Percentiles rank a stretch among this genome's conserved stretches.
phyloP scores from a whole-genome alignment of 1,284 basidiomycete species.

The Papiliotrema nemorosa region DNA sequence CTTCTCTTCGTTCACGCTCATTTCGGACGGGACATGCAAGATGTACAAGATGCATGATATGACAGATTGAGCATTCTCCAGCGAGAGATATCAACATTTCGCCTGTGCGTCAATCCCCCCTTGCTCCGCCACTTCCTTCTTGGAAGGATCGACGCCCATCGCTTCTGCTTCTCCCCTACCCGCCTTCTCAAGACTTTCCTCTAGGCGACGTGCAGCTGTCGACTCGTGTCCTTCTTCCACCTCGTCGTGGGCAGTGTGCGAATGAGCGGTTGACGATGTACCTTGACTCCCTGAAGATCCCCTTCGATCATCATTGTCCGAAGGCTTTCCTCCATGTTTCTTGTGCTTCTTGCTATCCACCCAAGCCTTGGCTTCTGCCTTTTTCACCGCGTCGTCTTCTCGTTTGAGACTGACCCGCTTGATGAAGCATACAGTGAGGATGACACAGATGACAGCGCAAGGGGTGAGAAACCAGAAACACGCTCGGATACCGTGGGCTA shows the following conservation, averaged over 20 bases:
- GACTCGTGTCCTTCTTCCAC: too few relatives aligned
- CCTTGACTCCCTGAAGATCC: too few relatives aligned
- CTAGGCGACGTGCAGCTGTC: too few relatives aligned
- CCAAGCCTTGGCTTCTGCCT: constrained; percentile 44
- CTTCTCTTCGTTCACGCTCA: too few relatives aligned
- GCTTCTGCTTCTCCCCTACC: constrained; percentile 16
- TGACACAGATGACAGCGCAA: constrained; percentile 30
- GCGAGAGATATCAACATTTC: neutral
- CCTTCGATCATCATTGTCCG: too few relatives aligned
- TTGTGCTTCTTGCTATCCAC: constrained; percentile 31
- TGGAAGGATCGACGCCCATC: constrained; percentile 9
- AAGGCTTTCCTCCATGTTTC: constrained; percentile 1
- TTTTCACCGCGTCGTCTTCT: constrained; percentile 39
- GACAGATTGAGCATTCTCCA: neutral
- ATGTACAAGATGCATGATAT: neutral
- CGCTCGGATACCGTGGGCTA: constrained; percentile 37
- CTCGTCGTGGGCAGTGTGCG: too few relatives aligned
- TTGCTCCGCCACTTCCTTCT: neutral
- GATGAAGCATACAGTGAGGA: constrained; percentile 39
- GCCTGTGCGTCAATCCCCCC: neutral
- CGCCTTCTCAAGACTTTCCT: constrained; percentile 16
- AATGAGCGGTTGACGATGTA: too few relatives aligned
- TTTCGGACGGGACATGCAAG: too few relatives aligned
- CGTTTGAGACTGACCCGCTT: constrained; percentile 36
- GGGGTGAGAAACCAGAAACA: constrained; percentile 42